Conservation (phyloP, 306 rosid species). For the Alnus rubra region DNA sequence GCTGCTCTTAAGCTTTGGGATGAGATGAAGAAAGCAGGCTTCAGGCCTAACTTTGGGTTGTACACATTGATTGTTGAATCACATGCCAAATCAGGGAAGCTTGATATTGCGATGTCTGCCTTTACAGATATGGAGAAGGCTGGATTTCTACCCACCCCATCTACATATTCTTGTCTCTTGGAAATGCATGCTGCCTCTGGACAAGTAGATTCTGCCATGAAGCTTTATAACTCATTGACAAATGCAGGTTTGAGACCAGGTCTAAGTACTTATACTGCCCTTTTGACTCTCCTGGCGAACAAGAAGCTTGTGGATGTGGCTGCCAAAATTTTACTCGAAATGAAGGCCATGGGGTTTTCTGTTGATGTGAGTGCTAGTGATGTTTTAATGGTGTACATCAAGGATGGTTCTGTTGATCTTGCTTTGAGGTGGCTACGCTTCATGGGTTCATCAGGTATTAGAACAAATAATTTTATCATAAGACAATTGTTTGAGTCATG, state of each 20-base stretch:
- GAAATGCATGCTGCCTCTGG: conserved; percentile 96
- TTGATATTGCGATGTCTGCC: conserved; percentile 81
- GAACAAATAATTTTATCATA: conserved; percentile 84
- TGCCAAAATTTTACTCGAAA: conserved; percentile 84
- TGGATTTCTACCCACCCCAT: conserved; percentile 92
- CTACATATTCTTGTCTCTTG: conserved; percentile 83
- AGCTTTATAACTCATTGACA: conserved; percentile 86
- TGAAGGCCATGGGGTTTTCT: conserved; percentile 90
- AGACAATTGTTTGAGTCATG: conserved; percentile 93
- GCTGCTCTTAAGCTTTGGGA: conserved; percentile 84
- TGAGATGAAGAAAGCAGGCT: conserved; percentile 89
- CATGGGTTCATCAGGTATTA: conserved; percentile 91
- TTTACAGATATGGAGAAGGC: conserved; percentile 95
- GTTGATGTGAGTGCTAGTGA: conserved; percentile 95
- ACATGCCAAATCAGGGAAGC: conserved; percentile 91
- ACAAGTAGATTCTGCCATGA: conserved; percentile 88
- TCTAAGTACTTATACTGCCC: conserved; percentile 75
- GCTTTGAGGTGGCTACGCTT: conserved; percentile 92
- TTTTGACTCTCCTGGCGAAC: conserved; percentile 76
- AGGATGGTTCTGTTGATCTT: conserved; percentile 87
- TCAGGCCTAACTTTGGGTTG: conserved; percentile 90
- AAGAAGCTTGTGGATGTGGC: conserved; percentile 82
- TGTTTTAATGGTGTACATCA: conserved; percentile 88
- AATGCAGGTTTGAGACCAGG: conserved; percentile 88
- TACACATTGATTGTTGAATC: conserved; percentile 88